Evolutionary conservation across 2,329 filamentous ascomycete genomes (phyloP), one percentile per base, ranked within the genome.

Genomic region (Fusarium sp.): DNA sequence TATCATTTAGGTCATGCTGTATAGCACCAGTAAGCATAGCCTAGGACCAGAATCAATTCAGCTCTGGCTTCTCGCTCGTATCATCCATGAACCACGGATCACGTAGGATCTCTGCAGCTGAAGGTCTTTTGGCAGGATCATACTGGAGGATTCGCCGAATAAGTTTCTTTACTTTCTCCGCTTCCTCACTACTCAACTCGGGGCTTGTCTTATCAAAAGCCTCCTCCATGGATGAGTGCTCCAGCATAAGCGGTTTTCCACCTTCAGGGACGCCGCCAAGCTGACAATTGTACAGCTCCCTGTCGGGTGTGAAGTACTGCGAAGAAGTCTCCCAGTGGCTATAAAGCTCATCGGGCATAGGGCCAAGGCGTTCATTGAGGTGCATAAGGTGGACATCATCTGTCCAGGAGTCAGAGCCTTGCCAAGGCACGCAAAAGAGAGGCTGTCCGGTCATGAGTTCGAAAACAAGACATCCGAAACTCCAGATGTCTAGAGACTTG

Each of bases 401-500:
- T 24, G 26, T 42, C 10, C 20, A 13, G 9, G 39, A 21, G 2
- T 33, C 20, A 8, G 29, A 18, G 9, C 23, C 8, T 3, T 35
- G 7, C 53, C 24, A 16, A 8, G 28, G 29, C 13, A 44, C 1
- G 11, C 48, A 50, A n/a, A 69, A 62, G 3, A 69, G 60, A 9
- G 43, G 60, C 1, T 63, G 29, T 5, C 61, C 66, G 1, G 56
- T 66, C 3, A 55, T 18, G 2, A 68, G 44, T 18, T 68, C 66
- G 18, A 48, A 68, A 3, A 68, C 20, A 18, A 69, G 64, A 11
- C 64, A 69, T 1, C 64, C 64, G 16, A 69, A 68, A 31, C 64
- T 69, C 66, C 60, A 69, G 2, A 66, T 53, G 8, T 68, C 56
- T 5, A 62, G 44, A 11, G 52, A 58, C 7, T 58, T 41, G 26